phyloP scores from a whole-genome alignment of 179 eudicot genomes.

The Spinacia oleracea region DNA sequence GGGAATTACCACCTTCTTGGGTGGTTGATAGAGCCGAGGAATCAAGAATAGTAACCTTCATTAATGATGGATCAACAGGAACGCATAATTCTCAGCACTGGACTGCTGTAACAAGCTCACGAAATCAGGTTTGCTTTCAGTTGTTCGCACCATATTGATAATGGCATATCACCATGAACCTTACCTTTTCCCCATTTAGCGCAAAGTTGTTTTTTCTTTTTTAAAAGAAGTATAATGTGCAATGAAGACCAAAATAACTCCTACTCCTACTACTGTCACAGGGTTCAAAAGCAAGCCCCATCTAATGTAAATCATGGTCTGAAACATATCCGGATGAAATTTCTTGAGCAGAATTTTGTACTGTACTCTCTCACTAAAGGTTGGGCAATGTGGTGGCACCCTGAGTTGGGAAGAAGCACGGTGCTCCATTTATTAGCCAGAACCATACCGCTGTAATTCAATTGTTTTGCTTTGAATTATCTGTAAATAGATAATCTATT shows the following conservation, averaged over 20 bases:
- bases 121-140: conserved; percentile 64
- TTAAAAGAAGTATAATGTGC: not conserved
- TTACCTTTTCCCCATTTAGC: not conserved
- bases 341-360: not conserved
- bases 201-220: not conserved
- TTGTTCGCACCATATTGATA: not conserved
- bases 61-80: conserved; percentile 52
- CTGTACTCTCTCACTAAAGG: not conserved
- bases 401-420: conserved; percentile 17
- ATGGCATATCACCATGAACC: no score
- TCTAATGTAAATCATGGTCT: conserved; percentile 31
- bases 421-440: not conserved
- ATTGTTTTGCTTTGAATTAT: not conserved
- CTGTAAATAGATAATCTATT: conserved; percentile 23
- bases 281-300: conserved; percentile 79
- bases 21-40: conserved; percentile 46
- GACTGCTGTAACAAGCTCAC: conserved; percentile 66
- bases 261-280: conserved; percentile 27
- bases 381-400: conserved; percentile 6
- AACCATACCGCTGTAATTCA: not conserved
- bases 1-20: conserved; percentile 73
- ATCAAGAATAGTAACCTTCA: conserved; percentile 65
- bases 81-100: conserved; percentile 58
- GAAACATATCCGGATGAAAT: not conserved
- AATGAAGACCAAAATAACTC: conserved; percentile 9